Base-by-base conservation (phyloP, 1,139 yeast species). In the Yamadazyma buinensis region DNA sequence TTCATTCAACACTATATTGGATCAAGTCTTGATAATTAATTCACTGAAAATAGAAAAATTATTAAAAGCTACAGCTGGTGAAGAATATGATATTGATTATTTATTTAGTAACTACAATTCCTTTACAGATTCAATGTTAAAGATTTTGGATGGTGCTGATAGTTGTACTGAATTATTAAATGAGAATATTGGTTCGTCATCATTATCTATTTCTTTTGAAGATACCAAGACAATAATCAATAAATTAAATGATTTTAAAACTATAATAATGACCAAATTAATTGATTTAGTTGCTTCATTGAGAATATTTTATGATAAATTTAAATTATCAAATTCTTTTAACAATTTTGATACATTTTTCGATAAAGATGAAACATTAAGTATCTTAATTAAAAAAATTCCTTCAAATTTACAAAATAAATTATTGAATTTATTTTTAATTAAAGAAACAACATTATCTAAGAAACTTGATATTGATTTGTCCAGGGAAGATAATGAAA, bases 401-500 rank as follows among this genome's bases (percentile, higher is more conserved):
- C 59, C 64, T 2, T 30, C 28, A 4, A 47, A 47, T 3, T 26
- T 61, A 6, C 64, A 64, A 44, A 36, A 43, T 1, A 47, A 49
- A 18, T 37, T 67, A 4, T 37, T 64, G 34, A 51, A 55, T 21
- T 46, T 59, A 9, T 67, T 61, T 36, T 53, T 67, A 31, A 48
- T 52, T 23, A 65, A 64, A 35, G 74, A 67, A 38, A 52, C 62
- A 1, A 48, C 46, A 20, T 38, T 63, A 6, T 70, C 63, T 0
- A 42, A 39, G 18, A 26, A 40, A 3, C 38, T 51, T 12, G 58
- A 55, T 0, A 49, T 68, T 3, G 64, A 67, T 10, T 54, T 82
- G 36, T 83, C 77, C 23, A 67, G 85, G 47, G 62, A 59, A 17
- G 78, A 68, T 26, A 67, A 69, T 25, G 88, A 82, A 52, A 81